These are phyloP conservation scores for Amphicarpaea edgeworthii DNA, from an alignment of 306 rosid species.

Conservation along the genomic window DNA sequence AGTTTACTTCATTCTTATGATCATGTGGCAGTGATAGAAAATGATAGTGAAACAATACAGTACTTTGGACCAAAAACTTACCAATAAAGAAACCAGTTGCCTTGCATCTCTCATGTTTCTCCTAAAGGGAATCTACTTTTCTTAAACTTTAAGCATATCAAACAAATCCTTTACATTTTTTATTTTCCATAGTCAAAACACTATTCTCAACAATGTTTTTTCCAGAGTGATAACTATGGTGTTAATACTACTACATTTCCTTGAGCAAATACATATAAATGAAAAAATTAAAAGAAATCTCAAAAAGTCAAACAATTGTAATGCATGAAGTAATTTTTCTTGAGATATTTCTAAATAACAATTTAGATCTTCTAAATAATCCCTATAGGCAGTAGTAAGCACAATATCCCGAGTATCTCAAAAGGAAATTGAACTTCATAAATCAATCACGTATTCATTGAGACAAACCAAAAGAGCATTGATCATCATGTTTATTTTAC, in stretches of 20 bases:
- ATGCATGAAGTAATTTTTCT: not conserved
- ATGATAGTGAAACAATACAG: not conserved
- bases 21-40: not conserved
- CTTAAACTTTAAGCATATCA: slow-evolving; percentile 23
- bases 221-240: not conserved
- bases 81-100: slow-evolving; percentile 31
- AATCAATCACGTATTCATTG: slow-evolving; percentile 25
- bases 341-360: not conserved
- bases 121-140: not conserved
- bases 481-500: slow-evolving; percentile 53
- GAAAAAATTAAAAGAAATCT: not conserved
- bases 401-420: slow-evolving; percentile 17
- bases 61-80: slow-evolving; percentile 3
- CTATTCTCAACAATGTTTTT: not conserved
- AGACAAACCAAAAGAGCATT: slow-evolving; percentile 18
- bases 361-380: not conserved
- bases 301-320: not conserved
- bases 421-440: slow-evolving; percentile 23
- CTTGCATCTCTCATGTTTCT: slow-evolving; percentile 20
- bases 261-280: not conserved
- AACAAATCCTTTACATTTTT: not conserved
- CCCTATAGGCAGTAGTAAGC: slow-evolving; percentile 14
- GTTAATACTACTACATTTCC: not conserved
- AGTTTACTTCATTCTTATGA: not conserved
- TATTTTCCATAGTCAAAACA: slow-evolving; percentile 9